Percentiles rank a stretch among this genome's conserved stretches.
Conservation (phyloP, 306 rosid genomes). For the Bauhinia variegata region DNA sequence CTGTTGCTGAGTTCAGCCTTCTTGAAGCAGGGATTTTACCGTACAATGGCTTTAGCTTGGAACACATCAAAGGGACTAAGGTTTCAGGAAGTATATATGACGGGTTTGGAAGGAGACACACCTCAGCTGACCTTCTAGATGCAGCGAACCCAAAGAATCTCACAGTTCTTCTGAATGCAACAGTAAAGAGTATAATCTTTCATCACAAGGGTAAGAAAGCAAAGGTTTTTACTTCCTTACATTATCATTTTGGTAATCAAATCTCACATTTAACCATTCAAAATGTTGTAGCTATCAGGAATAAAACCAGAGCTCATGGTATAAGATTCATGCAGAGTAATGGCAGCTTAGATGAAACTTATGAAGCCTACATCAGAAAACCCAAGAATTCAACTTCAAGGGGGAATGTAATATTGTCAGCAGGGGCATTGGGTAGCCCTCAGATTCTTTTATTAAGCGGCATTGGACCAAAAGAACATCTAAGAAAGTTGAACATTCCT, state of each 20-base stretch:
- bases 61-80: constrained; percentile 74
- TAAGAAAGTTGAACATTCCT: constrained; percentile 51
- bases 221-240: neutral
- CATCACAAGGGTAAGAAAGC: constrained; percentile 48
- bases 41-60: constrained; percentile 69
- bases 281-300: constrained; percentile 45
- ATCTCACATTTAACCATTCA: too few relatives aligned
- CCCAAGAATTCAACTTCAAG: constrained; percentile 43
- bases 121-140: constrained; percentile 67
- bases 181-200: constrained; percentile 67
- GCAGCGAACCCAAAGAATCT: constrained; percentile 59
- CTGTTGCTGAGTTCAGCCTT: constrained; percentile 69
- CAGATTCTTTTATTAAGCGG: constrained; percentile 70
- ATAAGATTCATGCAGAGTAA: constrained; percentile 63
- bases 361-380: constrained; percentile 58
- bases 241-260: too few relatives aligned
- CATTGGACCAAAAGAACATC: constrained; percentile 65
- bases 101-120: constrained; percentile 60
- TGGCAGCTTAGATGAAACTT: constrained; percentile 42
- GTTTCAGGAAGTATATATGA: constrained; percentile 71
- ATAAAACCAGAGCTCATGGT: constrained; percentile 57
- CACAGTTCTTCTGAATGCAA: constrained; percentile 68
- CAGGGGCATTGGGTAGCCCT: constrained; percentile 82
- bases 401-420: constrained; percentile 76
- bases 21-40: constrained; percentile 78